Base-by-base conservation (phyloP, 805 yeast species). In the Candida multigemmis region DNA sequence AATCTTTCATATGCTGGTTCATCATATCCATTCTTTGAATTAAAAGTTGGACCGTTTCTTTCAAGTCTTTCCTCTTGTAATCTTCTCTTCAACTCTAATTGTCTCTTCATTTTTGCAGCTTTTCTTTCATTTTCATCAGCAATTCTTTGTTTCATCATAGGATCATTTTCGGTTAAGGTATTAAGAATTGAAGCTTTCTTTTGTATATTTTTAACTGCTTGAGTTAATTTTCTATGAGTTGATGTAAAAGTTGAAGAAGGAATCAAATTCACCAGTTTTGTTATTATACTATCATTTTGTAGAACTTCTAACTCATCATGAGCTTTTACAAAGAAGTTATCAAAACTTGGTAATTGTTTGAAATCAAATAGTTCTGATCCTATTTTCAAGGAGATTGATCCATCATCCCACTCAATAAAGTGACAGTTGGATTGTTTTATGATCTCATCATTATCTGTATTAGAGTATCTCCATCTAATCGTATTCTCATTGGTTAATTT, bases 321-420 rank as follows among this genome's bases (percentile, higher is more conserved):
- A 17, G 85, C 72, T 16, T 71, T 68, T 2, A 82, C 77, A 25
- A 91, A 60, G 29, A 80, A 74, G 17, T 81, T 74, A 45, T 86
- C 93, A 27, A 70, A 73, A 21, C 75, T 59, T 6, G 78, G 74
- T 31, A 74, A 72, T 7, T 69, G 55, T 29, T 74, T 62, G 33
- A 84, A 74, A 46, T 89, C 96, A 42, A 87, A 89, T 36, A 78
- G 66, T 53, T 91, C 98, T 24, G 68, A 66, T 17, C 98, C 98
- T 20, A 91, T 58, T 45, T 84, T 87, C 40, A 91, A 60, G 2
- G 96, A 86, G 36, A 75, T 56, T 4, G 84, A 65, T 1, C 98
- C 98, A 53, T 91, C 97, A 30, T 81, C 79, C 98, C 98, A 91
- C 50, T 84, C 81, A 19, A 91, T 70, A 31, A 89, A 74, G 46